Base-by-base conservation (phyloP, 2,329 filamentous ascomycete genomes). In the Hypocrella siamensis region DNA sequence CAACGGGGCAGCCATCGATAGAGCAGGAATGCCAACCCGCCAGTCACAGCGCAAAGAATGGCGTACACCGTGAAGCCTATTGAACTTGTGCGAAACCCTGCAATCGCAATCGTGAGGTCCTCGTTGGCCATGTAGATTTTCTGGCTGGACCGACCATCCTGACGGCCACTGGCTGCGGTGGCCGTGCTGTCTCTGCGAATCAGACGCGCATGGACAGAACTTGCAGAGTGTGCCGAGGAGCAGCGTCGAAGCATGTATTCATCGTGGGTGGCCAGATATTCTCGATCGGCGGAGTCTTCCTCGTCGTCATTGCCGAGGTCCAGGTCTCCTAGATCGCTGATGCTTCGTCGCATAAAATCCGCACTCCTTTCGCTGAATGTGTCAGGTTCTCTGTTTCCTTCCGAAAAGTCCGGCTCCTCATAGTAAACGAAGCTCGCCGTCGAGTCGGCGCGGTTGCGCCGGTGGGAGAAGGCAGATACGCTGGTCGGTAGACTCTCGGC, bases 401-500 rank as follows among this genome's bases (percentile, higher is more conserved):
- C 57, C 32, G 22, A 58, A 47, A 31, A 59, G 56, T 46, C 43
- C 2, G 33, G 27, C 39, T 75, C 76, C 37, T 83, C 78, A 48
- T 90, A 92, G 55, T 84, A 94, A 2, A 84, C 75, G 53, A 94
- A 96, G 56, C 84, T 94, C 18, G 86, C 63, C 5, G 70, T 84
- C 11, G 88, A 96, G 47, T 86, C 82, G 42, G 83, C 76, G 45
- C 88, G 75, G 24, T 66, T 63, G 37, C 85, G 73, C 37, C 84
- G 81, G 54, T 93, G 86, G 30, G 75, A 77, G 51, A 98, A 98
- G 19, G 84, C 80, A n/a, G 84, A 85, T 22, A 86, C 68, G 49
- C 86, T 94, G 9, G 83, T 90, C 2, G 90, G 90, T n/a, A 98
- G 71, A 49, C 85, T 94, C 59, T 98, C 90, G 33, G 85, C 86